Conservation (phyloP, 2,329 filamentous ascomycete genomes). For the Furcasterigmium sp. region DNA sequence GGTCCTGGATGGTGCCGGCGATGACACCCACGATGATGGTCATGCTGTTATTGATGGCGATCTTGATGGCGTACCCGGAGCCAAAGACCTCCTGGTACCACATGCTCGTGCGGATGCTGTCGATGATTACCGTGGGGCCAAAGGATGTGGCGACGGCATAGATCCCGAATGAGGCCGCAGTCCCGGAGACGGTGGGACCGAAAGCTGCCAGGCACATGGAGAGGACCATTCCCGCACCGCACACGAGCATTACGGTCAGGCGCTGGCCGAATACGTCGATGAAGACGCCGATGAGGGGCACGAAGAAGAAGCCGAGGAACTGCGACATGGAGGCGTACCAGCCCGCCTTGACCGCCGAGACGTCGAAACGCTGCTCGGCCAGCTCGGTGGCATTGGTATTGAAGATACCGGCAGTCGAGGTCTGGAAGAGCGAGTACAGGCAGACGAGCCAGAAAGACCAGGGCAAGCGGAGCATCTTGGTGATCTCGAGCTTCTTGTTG, state of each 20-base stretch:
- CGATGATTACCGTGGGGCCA: conserved; percentile 54
- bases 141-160: conserved; percentile 51
- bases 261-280: conserved; percentile 52
- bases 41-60: conserved; percentile 60
- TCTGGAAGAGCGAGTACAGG: conserved; percentile 53
- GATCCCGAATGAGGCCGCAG: conserved; percentile 54
- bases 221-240: conserved; percentile 10
- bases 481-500: conserved; percentile 50
- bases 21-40: conserved; percentile 54
- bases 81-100: conserved; percentile 58
- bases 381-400: conserved; percentile 55
- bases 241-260: conserved; percentile 44
- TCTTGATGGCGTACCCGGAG: conserved; percentile 53
- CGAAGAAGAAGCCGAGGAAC: conserved; percentile 49
- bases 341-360: conserved; percentile 48
- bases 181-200: conserved; percentile 41
- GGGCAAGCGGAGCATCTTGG: conserved; percentile 50
- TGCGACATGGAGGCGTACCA: conserved; percentile 56
- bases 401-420: conserved; percentile 49
- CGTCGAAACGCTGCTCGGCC: conserved; percentile 53
- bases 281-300: conserved; percentile 49
- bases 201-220: conserved; percentile 23
- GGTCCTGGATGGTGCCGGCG: conserved; percentile 53
- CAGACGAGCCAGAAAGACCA: conserved; percentile 56
- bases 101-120: conserved; percentile 54